Evolutionary conservation across 495 filamentous ascomycete species (phyloP), one percentile per base, ranked within the genome.

Genomic region (Paragyromitra xinjiangensis): DNA sequence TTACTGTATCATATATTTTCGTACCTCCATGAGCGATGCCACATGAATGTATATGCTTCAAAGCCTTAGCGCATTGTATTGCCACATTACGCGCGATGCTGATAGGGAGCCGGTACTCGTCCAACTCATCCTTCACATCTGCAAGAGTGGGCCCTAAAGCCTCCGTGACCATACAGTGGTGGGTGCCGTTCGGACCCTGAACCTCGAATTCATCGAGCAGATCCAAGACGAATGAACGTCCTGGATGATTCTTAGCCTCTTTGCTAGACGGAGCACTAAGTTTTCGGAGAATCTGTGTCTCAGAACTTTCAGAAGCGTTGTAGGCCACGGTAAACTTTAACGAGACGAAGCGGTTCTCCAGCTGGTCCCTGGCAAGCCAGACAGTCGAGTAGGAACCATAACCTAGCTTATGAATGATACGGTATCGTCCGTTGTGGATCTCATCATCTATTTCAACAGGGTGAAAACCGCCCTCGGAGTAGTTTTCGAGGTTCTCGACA

Each of bases 361-460:
- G 11, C 8, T 37, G 37, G 34, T 74, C 71, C 9, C 11, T 4
- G 16, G 76, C 34, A 66, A 82, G 71, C 84, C 84, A 85, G 48
- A 85, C 83, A 0, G 83, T 85, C 0, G 83, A 82, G 58, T 79
- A 84, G 44, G 53, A 73, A n/a, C 87, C 86, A 75, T 84, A 86
- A 3, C 86, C 85, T 22, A 87, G 78, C 77, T 87, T 88, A 66
- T 79, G 82, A 4, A 86, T 55, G 44, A 86, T 68, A 67, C 83
- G 78, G 80, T 86, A 88, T 65, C 81, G 80, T 3, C 79, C 63
- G 24, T 83, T 75, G 44, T 74, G 83, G 69, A 85, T 82, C 0
- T 84, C 75, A 56, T 88, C 85, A 16, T 84, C 85, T 26, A 86
- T 80, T 65, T 81, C 77, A 14, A 85, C 84, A 0, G 85, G 86